These are phyloP conservation scores for Thielaviopsis punctulata DNA, from an alignment of 2,329 filamentous ascomycete genomes.

Conservation along the genomic window DNA sequence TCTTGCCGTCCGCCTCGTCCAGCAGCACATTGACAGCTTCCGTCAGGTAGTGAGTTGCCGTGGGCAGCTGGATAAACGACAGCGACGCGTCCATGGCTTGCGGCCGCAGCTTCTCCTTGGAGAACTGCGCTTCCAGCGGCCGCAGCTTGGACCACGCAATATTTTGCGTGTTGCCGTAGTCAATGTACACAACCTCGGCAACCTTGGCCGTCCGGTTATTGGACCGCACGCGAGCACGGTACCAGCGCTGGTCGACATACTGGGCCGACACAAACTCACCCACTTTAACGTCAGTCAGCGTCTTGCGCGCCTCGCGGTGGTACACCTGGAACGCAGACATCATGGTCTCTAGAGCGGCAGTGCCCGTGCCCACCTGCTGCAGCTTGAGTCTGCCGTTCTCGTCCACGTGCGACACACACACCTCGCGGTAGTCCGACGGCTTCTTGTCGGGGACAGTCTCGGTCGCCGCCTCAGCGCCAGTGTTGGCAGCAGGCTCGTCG, in stretches of 20 bases:
- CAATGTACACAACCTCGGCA: slow-evolving; percentile 82
- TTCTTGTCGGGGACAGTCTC: slow-evolving; percentile 46
- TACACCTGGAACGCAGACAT: slow-evolving; percentile 87
- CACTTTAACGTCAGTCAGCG: slow-evolving; percentile 68
- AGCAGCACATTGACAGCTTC: slow-evolving; percentile 64
- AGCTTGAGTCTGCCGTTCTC: slow-evolving; percentile 69
- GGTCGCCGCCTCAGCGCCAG: slow-evolving; percentile 30
- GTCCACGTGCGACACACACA: slow-evolving; percentile 83
- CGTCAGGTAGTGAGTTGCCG: slow-evolving; percentile 60
- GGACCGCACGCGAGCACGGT: slow-evolving; percentile 74
- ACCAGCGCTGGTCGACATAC: slow-evolving; percentile 89
- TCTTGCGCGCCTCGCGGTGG: slow-evolving; percentile 69
- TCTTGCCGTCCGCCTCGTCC: slow-evolving; percentile 55
- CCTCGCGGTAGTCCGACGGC: slow-evolving; percentile 71
- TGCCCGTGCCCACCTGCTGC: slow-evolving; percentile 77
- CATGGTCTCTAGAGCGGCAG: slow-evolving; percentile 65
- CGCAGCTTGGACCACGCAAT: slow-evolving; percentile 73
- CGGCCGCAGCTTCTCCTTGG: slow-evolving; percentile 60
- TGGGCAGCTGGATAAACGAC: slow-evolving; percentile 78
- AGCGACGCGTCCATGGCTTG: slow-evolving; percentile 79
- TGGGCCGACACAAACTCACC: slow-evolving; percentile 83
- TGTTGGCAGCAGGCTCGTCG: slow-evolving; percentile 33
- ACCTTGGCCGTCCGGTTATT: slow-evolving; percentile 84
- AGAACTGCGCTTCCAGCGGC: slow-evolving; percentile 65
- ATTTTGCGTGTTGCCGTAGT: slow-evolving; percentile 90